phyloP scores from a whole-genome alignment of 2,329 filamentous ascomycete species.

The Whalleya microplaca region DNA sequence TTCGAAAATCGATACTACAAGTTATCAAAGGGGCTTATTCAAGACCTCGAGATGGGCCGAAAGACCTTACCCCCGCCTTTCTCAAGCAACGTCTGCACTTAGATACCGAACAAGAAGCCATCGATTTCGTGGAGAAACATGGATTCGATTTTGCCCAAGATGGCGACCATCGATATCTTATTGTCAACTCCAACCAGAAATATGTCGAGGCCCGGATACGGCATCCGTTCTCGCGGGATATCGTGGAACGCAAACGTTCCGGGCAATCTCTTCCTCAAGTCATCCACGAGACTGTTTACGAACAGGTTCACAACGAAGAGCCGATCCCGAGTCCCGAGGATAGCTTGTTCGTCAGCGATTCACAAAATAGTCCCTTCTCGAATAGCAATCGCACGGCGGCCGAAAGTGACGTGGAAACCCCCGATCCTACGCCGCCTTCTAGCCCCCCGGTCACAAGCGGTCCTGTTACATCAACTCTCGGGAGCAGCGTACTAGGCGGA shows the following conservation, averaged over 20 bases:
- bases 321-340: constrained; percentile 15
- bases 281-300: constrained; percentile 59
- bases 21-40: constrained; percentile 59
- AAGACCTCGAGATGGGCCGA: constrained; percentile 59
- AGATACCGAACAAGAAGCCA: constrained; percentile 68
- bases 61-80: constrained; percentile 61
- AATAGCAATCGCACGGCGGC: background rate
- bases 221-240: constrained; percentile 57
- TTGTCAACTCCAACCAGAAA: constrained; percentile 48
- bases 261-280: constrained; percentile 54
- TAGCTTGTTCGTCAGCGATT: constrained; percentile 35
- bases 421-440: constrained; percentile 6
- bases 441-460: constrained; percentile 5
- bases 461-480: constrained; percentile 4
- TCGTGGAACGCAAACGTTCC: constrained; percentile 66
- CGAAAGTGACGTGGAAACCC: constrained; percentile 16
- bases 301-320: constrained; percentile 12
- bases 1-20: constrained; percentile 62
- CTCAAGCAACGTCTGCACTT: constrained; percentile 66
- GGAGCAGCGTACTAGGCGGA: background rate
- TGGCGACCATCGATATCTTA: constrained; percentile 44
- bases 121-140: constrained; percentile 65
- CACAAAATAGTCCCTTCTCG: constrained; percentile 7
- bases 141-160: constrained; percentile 55
- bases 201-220: constrained; percentile 54